phyloP scores from a whole-genome alignment of 2,329 filamentous ascomycete genomes.

The Clonostachys rhizophaga region DNA sequence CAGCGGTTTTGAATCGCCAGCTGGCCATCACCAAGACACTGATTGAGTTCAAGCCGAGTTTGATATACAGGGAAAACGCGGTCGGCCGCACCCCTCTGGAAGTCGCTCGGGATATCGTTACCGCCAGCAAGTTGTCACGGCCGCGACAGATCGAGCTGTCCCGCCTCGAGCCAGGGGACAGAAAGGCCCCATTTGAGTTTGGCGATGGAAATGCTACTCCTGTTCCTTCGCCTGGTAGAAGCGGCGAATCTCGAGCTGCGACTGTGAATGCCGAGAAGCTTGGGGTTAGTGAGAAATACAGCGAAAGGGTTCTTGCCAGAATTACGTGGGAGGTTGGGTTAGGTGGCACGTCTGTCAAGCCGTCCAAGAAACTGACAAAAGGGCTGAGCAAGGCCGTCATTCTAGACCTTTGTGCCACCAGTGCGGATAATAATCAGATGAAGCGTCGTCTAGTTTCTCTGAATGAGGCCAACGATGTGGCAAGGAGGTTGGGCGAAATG shows the following conservation, averaged over 20 bases:
- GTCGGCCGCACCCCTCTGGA: constrained; percentile 72
- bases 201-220: neutral
- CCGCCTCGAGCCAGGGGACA: constrained; percentile 1
- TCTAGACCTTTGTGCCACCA: constrained; percentile 25
- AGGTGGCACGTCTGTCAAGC: constrained; percentile 8
- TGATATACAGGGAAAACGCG: constrained; percentile 69
- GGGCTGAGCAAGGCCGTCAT: constrained; percentile 10
- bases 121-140: constrained; percentile 26
- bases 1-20: constrained; percentile 34
- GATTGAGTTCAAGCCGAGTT: constrained; percentile 48
- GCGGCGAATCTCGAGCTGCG: neutral
- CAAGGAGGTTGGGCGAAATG: constrained; percentile 48
- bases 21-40: constrained; percentile 34
- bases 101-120: constrained; percentile 52
- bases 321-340: constrained; percentile 15
- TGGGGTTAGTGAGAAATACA: constrained; percentile 6
- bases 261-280: neutral
- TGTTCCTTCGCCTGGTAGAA: neutral
- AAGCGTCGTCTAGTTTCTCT: constrained; percentile 47
- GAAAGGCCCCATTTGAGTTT: neutral
- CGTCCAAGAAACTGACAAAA: constrained; percentile 4
- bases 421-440: constrained; percentile 20
- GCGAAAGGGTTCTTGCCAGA: constrained; percentile 9
- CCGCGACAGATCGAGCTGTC: constrained; percentile 2
- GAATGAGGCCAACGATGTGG: constrained; percentile 54